Evolutionary conservation across 345 rosid species (phyloP).

Genomic region (Aquilaria yunnanensis): DNA sequence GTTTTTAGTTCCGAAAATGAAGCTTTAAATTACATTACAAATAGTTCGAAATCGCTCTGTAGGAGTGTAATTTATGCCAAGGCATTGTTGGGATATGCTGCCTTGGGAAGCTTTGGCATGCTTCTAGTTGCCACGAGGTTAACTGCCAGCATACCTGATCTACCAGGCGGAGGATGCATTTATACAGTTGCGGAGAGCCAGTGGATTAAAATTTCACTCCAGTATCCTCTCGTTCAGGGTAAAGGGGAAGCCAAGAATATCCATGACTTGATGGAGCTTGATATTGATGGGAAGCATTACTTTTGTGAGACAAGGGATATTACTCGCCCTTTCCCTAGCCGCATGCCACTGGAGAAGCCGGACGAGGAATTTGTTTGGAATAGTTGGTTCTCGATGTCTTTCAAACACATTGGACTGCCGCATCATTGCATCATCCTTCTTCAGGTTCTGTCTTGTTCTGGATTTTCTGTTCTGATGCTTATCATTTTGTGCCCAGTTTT

Average conservation of each 20-base stretch:
- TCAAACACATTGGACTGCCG: slow-evolving; percentile 58
- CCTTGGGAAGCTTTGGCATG: slow-evolving; percentile 71
- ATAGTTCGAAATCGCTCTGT: slow-evolving; percentile 52
- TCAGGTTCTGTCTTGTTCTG: slow-evolving; percentile 62
- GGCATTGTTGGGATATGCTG: slow-evolving; percentile 85
- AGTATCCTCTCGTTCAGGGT: slow-evolving; percentile 77
- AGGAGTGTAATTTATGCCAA: slow-evolving; percentile 45
- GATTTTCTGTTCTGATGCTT: slow-evolving; percentile 23
- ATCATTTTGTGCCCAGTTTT: not conserved
- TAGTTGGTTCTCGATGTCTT: slow-evolving; percentile 71
- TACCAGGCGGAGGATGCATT: slow-evolving; percentile 95
- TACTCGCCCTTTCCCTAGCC: slow-evolving; percentile 89
- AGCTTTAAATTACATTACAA: slow-evolving; percentile 64
- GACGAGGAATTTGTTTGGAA: slow-evolving; percentile 99
- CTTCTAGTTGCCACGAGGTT: slow-evolving; percentile 87
- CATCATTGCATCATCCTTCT: slow-evolving; percentile 76
- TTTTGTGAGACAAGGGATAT: slow-evolving; percentile 89
- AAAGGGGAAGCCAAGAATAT: slow-evolving; percentile 83
- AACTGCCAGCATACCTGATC: slow-evolving; percentile 54
- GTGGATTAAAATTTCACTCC: slow-evolving; percentile 79
- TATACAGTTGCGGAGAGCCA: slow-evolving; percentile 81
- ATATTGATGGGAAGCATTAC: slow-evolving; percentile 91
- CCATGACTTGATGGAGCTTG: slow-evolving; percentile 85
- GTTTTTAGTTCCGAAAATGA: slow-evolving; percentile 69
- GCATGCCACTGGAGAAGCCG: slow-evolving; percentile 55